phyloP scores from a whole-genome alignment of 352 stramenopile genomes.

The Peronospora farinosa region DNA sequence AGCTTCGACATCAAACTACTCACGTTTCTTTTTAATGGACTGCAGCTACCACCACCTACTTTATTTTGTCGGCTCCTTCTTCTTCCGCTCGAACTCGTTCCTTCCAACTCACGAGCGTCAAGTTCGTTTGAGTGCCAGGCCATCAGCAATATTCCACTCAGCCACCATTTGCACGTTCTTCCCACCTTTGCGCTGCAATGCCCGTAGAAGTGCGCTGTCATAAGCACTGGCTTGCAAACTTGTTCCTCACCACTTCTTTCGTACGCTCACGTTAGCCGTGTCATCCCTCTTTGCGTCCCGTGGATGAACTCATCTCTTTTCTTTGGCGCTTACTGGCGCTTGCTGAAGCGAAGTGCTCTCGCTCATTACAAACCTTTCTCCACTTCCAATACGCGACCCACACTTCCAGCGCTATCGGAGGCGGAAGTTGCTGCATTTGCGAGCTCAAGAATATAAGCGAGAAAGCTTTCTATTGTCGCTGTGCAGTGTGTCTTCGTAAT shows the following conservation, averaged over 20 bases:
- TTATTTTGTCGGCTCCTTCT: slow-evolving; percentile 32
- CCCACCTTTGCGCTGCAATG: slow-evolving; percentile 29
- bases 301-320: slow-evolving; percentile 55
- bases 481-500: slow-evolving; percentile 11
- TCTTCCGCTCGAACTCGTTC: slow-evolving; percentile 55
- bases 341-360: slow-evolving; percentile 62
- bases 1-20: slow-evolving; percentile 91
- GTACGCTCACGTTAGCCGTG: slow-evolving; percentile 43
- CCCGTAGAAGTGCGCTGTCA: slow-evolving; percentile 36
- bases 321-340: slow-evolving; percentile 43
- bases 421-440: slow-evolving; percentile 17
- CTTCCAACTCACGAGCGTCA: slow-evolving; percentile 37
- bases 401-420: slow-evolving; percentile 42
- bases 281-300: slow-evolving; percentile 35
- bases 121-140: slow-evolving; percentile 50
- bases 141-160: slow-evolving; percentile 44
- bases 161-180: slow-evolving; percentile 22
- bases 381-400: slow-evolving; percentile 63
- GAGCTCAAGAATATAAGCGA: slow-evolving; percentile 4
- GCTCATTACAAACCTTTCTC: slow-evolving; percentile 68
- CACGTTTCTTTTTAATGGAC: too few species aligned
- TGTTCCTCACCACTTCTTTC: slow-evolving; percentile 45
- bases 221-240: slow-evolving; percentile 51
- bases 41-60: not conserved
- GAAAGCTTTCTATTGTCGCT: not conserved